These are phyloP conservation scores for Citrus maxima DNA, from an alignment of 345 rosid species.

Conservation along the genomic window DNA sequence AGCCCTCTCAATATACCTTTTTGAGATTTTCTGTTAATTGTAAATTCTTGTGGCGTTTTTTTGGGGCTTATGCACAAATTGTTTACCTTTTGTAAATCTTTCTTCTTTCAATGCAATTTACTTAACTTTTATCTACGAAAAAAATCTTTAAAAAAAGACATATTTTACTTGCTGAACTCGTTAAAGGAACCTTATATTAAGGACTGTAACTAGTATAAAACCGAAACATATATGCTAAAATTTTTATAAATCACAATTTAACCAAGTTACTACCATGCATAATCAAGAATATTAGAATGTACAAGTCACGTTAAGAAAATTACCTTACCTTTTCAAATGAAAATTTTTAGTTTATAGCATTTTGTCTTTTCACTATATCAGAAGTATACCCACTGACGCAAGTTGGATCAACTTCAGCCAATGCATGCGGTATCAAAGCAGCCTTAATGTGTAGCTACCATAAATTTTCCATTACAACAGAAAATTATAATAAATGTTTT, in stretches of 20 bases:
- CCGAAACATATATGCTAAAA: too few relatives aligned
- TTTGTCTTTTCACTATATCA: conserved; percentile 67
- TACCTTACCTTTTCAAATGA: conserved; percentile 72
- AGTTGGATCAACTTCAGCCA: conserved; percentile 98
- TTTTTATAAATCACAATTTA: too few relatives aligned
- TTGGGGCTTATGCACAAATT: too few relatives aligned
- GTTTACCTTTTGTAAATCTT: too few relatives aligned
- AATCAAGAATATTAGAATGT: neutral
- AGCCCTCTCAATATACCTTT: too few relatives aligned
- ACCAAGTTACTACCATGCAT: neutral
- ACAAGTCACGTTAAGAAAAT: neutral
- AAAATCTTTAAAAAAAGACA: too few relatives aligned
- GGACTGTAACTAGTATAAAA: too few relatives aligned
- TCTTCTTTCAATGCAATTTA: too few relatives aligned
- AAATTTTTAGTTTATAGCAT: conserved; percentile 74
- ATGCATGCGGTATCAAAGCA: conserved; percentile 70
- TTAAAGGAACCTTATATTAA: neutral
- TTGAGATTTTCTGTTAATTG: too few relatives aligned
- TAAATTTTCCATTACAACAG: conserved; percentile 9
- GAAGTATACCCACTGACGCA: conserved; percentile 92
- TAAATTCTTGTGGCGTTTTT: too few relatives aligned
- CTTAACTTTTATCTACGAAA: too few relatives aligned
- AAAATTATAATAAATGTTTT: conserved; percentile 7
- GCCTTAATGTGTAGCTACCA: conserved; percentile 88
- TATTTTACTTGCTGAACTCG: too few relatives aligned